Base-by-base conservation (phyloP, 2,329 filamentous ascomycete genomes). In the Fusarium vanettenii region DNA sequence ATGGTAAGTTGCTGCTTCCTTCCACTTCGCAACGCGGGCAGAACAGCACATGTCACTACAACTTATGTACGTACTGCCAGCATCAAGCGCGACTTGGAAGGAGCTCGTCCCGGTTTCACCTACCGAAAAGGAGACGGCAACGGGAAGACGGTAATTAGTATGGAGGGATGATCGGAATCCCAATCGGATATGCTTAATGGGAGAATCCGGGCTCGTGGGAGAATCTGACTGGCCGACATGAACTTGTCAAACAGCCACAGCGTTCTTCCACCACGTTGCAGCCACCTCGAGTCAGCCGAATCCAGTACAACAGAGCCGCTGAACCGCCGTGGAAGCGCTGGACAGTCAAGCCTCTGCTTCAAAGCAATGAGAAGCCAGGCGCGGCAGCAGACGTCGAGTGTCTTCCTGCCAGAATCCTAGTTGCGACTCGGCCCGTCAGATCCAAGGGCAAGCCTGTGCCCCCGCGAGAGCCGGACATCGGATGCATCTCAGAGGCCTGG, bases 391-490 rank as follows among this genome's bases (percentile, higher is more conserved):
- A 72, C 64, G 18, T 48, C 45, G 18, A 59, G 39, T 55, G 29
- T 62, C 64, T 43, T 60, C 27, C 27, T 31, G 18, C 27, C 48
- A 45, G 18, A 57, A 67, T 57, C 62, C 72, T 69, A 75, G 52
- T 52, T 74, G 50, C 55, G 33, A 69, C 71, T 66, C 59, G 71
- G 59, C 43, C 52, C 64, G 60, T 39, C 45, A 56, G 64, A 62
- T 66, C 74, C 60, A 68, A 71, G 66, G 52, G 52, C 48, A 60
- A 56, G 48, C 60, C 70, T 67, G 56, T 43, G 60, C 70, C 66
- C 73, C 70, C 67, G 68, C 73, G 68, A 70, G 55, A 76, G 69
- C 77, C 70, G 75, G 74, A 31, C 74, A 76, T 76, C 77, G 75
- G 76, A 66, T 68, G 64, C 67, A 57, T 66, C 66, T 71, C 59